Evolutionary conservation across 768 basidiomycete species (phyloP).

Genomic region (Lentinula boryana): DNA sequence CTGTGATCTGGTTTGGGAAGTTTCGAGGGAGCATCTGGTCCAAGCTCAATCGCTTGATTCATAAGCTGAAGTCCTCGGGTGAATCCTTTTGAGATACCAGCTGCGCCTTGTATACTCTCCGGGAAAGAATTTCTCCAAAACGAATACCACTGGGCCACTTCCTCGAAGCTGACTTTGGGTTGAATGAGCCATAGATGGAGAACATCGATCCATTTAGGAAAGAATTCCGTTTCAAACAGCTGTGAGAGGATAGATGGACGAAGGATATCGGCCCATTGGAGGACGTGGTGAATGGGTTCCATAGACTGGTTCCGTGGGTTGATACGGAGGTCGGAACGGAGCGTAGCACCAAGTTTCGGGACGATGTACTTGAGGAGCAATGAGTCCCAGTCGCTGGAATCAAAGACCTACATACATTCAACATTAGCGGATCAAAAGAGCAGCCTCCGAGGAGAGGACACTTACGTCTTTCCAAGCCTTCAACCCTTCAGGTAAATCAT

Average conservation of each 20-base stretch:
- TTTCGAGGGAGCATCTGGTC: constrained; percentile 64
- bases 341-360: constrained; percentile 78
- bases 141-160: constrained; percentile 90
- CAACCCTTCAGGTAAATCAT: constrained; percentile 73
- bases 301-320: constrained; percentile 91
- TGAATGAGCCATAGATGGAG: constrained; percentile 92
- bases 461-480: constrained; percentile 76
- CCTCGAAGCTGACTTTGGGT: constrained; percentile 80
- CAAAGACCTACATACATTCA: constrained; percentile 53
- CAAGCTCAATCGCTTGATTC: constrained; percentile 89
- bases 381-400: constrained; percentile 80
- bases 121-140: constrained; percentile 85
- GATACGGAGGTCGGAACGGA: constrained; percentile 83
- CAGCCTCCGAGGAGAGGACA: constrained; percentile 7
- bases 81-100: constrained; percentile 73
- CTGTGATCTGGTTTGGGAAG: constrained; percentile 64
- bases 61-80: constrained; percentile 87
- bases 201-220: constrained; percentile 94
- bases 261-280: constrained; percentile 73
- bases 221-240: constrained; percentile 87
- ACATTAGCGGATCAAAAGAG: background rate
- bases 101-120: constrained; percentile 57
- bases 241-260: constrained; percentile 75
- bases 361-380: constrained; percentile 88
- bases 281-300: constrained; percentile 68